Evolutionary conservation across 257 asterid genomes (phyloP).

Genomic region (Scutellaria minor): DNA sequence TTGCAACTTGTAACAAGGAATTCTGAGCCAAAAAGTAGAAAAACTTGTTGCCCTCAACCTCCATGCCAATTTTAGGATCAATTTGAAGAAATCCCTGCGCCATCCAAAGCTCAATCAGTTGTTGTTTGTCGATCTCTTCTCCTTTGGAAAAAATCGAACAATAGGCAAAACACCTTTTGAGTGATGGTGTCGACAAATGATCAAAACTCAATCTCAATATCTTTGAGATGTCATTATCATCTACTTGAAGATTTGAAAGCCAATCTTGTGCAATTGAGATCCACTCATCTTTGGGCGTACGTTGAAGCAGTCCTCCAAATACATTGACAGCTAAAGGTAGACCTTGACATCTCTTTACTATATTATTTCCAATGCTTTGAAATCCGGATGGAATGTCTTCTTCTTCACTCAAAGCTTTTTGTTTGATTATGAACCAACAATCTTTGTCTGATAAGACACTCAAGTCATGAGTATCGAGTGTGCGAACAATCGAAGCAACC

Average conservation of each 20-base stretch:
- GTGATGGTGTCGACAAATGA: conserved; percentile 1
- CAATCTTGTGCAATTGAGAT: background rate
- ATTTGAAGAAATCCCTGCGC: background rate
- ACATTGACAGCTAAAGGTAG: conserved; percentile 45
- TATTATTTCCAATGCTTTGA: conserved; percentile 14
- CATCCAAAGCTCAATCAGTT: no score
- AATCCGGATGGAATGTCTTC: no score
- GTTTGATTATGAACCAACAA: conserved; percentile 28
- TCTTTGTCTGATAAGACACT: conserved; percentile 29
- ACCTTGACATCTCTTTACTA: conserved; percentile 40
- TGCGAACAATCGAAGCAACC: background rate
- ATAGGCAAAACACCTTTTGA: conserved; percentile 44
- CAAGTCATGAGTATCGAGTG: background rate
- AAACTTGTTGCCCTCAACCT: no score
- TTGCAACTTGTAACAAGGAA: no score
- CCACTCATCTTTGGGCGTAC: conserved; percentile 32
- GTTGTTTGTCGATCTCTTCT: background rate
- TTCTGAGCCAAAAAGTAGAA: no score
- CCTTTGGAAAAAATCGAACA: conserved; percentile 29
- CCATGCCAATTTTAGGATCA: no score
- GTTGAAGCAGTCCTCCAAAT: conserved; percentile 37
- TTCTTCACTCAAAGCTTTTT: conserved; percentile 8
- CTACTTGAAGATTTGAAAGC: conserved; percentile 6
- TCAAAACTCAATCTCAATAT: conserved; percentile 35
- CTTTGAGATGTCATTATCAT: background rate